These are phyloP conservation scores for Trypanosoma conorhini DNA, from an alignment of 208 protist genomes.

Conservation along the genomic window DNA sequence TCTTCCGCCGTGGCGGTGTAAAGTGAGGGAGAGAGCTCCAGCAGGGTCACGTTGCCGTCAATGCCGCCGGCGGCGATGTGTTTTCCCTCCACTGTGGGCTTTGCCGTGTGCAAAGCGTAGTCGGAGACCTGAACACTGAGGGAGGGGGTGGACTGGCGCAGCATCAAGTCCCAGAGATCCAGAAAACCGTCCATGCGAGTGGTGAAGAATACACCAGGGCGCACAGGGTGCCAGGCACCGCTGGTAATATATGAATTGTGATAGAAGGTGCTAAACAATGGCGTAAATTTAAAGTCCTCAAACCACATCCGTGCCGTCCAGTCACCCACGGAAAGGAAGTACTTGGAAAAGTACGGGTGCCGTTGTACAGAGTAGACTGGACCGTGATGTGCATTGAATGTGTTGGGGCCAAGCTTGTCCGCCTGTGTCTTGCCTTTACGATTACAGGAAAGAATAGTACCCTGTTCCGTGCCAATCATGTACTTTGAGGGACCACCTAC, in stretches of 20 bases:
- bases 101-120: constrained; percentile 87
- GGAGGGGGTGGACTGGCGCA: constrained; percentile 92
- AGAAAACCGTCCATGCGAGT: constrained; percentile 96
- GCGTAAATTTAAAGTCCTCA: constrained; percentile 95
- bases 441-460: constrained; percentile 93
- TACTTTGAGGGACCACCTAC: constrained; percentile 95
- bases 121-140: constrained; percentile 93
- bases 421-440: constrained; percentile 94
- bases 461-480: constrained; percentile 97
- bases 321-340: constrained; percentile 97
- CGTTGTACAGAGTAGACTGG: constrained; percentile 95
- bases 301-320: constrained; percentile 97
- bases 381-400: constrained; percentile 96
- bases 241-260: constrained; percentile 94
- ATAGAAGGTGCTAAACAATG: constrained; percentile 97
- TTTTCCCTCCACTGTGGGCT: constrained; percentile 74
- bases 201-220: constrained; percentile 96
- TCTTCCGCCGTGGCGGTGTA: constrained; percentile 82
- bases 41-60: constrained; percentile 93
- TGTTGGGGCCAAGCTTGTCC: constrained; percentile 93
- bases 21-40: constrained; percentile 94
- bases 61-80: constrained; percentile 91
- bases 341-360: constrained; percentile 95
- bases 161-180: constrained; percentile 96
- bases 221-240: constrained; percentile 93